phyloP scores from a whole-genome alignment of 768 basidiomycete species.

The Amanita rimosa region DNA sequence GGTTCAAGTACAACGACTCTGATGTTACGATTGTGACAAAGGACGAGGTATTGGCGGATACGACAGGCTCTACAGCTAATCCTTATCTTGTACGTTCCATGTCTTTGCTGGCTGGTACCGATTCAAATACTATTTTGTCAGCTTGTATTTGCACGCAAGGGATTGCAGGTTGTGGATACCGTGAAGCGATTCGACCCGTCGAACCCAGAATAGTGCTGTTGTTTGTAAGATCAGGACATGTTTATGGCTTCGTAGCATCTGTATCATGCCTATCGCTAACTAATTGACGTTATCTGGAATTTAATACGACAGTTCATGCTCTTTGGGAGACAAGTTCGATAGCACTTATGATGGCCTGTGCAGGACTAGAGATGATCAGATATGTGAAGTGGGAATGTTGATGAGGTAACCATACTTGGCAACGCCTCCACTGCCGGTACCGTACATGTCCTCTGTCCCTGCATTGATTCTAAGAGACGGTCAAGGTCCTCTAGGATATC shows the following conservation, averaged over 20 bases:
- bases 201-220: conserved; percentile 1
- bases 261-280: conserved; percentile 1
- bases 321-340: conserved; percentile 11
- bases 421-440: background rate
- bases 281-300: background rate
- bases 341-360: no score
- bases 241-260: background rate
- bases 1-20: conserved; percentile 98
- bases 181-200: conserved; percentile 52
- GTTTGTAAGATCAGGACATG: background rate
- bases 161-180: conserved; percentile 68
- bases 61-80: conserved; percentile 85
- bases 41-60: conserved; percentile 80
- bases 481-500: conserved; percentile 49
- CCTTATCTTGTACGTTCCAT: conserved; percentile 63
- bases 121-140: conserved; percentile 16
- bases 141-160: conserved; percentile 81
- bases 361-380: background rate
- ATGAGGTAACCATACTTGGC: background rate
- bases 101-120: background rate
- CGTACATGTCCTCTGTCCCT: conserved; percentile 8
- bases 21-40: conserved; percentile 67
- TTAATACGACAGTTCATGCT: background rate
- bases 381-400: background rate
- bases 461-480: conserved; percentile 34